Percentiles rank a stretch among this genome's conserved stretches.
Evolutionary conservation across 257 asterid species (phyloP).

Genomic region (Penstemon eatonii): DNA sequence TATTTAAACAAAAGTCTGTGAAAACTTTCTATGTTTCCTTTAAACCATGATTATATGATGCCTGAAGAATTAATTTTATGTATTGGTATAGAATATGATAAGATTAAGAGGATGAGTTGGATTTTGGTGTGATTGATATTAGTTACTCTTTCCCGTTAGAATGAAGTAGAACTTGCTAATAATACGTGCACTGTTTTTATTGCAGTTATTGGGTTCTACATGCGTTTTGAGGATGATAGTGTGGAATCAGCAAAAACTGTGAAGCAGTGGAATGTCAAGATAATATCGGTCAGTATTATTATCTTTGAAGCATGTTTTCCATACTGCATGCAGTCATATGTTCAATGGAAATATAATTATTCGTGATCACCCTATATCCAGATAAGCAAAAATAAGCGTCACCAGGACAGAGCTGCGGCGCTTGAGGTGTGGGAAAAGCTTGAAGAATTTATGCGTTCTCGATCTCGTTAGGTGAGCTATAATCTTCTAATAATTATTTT

Average conservation of each 20-base stretch:
- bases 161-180: not conserved
- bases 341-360: conserved; percentile 8
- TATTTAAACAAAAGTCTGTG: not conserved
- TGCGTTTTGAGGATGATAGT: conserved; percentile 98
- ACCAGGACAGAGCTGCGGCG: conserved; percentile 98
- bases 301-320: conserved; percentile 12
- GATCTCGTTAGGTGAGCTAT: conserved; percentile 64
- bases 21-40: too few relatives aligned
- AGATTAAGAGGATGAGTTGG: conserved; percentile 15
- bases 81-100: not conserved
- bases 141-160: not conserved
- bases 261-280: conserved; percentile 99
- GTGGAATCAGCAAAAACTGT: conserved; percentile 89
- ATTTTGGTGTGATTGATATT: not conserved
- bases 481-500: conserved; percentile 5
- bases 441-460: conserved; percentile 97
- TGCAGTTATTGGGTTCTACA: conserved; percentile 90
- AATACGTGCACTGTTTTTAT: conserved; percentile 21
- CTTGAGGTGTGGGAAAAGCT: conserved; percentile 99
- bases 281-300: conserved; percentile 72
- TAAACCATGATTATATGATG: not conserved
- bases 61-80: not conserved
- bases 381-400: conserved; percentile 96
- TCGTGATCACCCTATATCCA: conserved; percentile 41
- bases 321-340: not conserved